Conservation (phyloP, 2,329 filamentous ascomycete genomes). For the Trichoderma cornu-damae region DNA sequence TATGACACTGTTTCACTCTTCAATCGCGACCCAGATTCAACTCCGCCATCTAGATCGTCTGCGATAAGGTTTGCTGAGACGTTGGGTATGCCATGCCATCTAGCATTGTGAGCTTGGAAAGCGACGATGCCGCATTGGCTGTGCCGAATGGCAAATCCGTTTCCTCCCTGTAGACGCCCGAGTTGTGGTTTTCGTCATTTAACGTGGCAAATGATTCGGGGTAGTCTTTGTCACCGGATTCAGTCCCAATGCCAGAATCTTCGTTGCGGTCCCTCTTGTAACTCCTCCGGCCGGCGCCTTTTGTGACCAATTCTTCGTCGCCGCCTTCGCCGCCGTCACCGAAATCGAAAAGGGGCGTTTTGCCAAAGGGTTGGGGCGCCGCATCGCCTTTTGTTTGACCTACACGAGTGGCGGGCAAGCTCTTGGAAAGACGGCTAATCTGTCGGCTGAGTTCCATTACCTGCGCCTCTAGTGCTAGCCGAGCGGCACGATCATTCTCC, state of each 20-base stretch:
- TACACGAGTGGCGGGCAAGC: constrained; percentile 18
- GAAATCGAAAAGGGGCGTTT: constrained; percentile 40
- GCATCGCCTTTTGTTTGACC: constrained; percentile 27
- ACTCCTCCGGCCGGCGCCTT: not conserved
- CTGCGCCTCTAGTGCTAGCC: constrained; percentile 51
- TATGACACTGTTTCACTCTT: constrained; percentile 6
- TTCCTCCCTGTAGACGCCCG: constrained; percentile 30
- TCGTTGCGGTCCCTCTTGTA: constrained; percentile 23
- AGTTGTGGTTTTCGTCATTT: constrained; percentile 37
- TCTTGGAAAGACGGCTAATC: constrained; percentile 43
- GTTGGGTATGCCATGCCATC: constrained; percentile 6
- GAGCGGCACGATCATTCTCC: constrained; percentile 51
- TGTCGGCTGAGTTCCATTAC: constrained; percentile 50
- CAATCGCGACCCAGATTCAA: not conserved
- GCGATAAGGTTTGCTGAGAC: constrained; percentile 24
- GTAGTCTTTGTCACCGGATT: constrained; percentile 38
- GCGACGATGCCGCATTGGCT: constrained; percentile 59
- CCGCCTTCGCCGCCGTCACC: constrained; percentile 39
- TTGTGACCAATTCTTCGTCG: not conserved
- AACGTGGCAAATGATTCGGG: constrained; percentile 51
- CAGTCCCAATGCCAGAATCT: constrained; percentile 35
- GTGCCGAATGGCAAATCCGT: constrained; percentile 40
- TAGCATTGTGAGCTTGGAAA: constrained; percentile 54
- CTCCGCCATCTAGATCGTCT: constrained; percentile 24
- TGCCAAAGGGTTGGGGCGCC: constrained; percentile 34